phyloP scores from a whole-genome alignment of 306 rosid species.

The Rosa rugosa region DNA sequence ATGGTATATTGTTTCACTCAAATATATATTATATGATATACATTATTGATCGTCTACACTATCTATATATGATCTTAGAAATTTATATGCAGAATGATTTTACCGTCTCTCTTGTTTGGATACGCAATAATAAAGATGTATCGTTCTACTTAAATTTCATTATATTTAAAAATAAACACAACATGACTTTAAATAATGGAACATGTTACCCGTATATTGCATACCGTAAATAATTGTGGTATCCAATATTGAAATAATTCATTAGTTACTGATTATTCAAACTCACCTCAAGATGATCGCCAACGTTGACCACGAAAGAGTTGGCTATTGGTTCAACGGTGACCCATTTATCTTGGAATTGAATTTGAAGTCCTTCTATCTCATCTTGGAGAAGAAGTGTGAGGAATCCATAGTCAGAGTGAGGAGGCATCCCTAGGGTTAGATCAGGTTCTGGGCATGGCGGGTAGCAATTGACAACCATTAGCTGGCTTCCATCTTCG shows the following conservation, averaged over 20 bases:
- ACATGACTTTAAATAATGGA: too few relatives aligned
- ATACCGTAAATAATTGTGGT: background rate
- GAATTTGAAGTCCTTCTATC: constrained; percentile 77
- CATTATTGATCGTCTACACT: too few relatives aligned
- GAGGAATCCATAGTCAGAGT: constrained; percentile 91
- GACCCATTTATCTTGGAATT: constrained; percentile 64
- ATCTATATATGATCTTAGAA: too few relatives aligned
- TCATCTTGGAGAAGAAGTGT: constrained; percentile 83
- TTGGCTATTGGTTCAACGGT: constrained; percentile 72
- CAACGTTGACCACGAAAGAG: constrained; percentile 77
- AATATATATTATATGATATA: too few relatives aligned
- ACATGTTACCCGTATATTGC: too few relatives aligned
- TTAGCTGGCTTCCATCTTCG: constrained; percentile 80
- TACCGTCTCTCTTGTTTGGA: too few relatives aligned
- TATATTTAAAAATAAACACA: too few relatives aligned
- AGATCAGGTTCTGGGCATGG: constrained; percentile 90
- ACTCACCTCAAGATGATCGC: constrained; percentile 90
- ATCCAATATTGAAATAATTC: background rate
- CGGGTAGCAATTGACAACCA: constrained; percentile 82
- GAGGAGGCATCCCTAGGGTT: constrained; percentile 91
- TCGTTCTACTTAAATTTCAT: background rate
- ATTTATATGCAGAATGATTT: too few relatives aligned
- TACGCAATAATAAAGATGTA: background rate
- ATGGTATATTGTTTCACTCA: too few relatives aligned
- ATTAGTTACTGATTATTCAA: background rate